phyloP scores from a whole-genome alignment of 163 green algal genomes.

The Chlorella variabilis region DNA sequence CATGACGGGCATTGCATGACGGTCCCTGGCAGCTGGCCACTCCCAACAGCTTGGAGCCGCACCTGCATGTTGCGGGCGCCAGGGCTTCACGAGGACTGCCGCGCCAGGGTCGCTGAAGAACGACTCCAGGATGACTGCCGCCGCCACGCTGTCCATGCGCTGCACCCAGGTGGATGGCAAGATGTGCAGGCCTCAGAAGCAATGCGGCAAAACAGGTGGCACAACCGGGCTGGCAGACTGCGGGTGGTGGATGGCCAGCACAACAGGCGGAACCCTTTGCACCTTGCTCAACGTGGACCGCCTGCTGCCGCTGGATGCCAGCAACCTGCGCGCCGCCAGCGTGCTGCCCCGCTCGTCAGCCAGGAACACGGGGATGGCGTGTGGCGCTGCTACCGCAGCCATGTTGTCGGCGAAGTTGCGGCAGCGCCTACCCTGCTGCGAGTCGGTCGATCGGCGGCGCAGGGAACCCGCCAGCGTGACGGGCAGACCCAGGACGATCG shows the following conservation, averaged over 20 bases:
- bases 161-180: background rate
- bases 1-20: too few species aligned
- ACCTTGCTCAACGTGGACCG: constrained; percentile 4
- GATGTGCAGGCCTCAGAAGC: too few species aligned
- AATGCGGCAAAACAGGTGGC: too few species aligned
- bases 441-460: constrained; percentile 30
- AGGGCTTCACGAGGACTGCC: constrained; percentile 26
- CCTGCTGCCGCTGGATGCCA: constrained; percentile 9
- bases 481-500: constrained; percentile 45
- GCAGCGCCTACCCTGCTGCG: constrained; percentile 49
- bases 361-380: constrained; percentile 30
- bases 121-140: constrained; percentile 40
- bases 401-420: constrained; percentile 45
- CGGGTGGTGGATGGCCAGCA: too few species aligned
- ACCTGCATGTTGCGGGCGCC: background rate
- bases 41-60: too few species aligned
- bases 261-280: too few species aligned
- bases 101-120: constrained; percentile 37
- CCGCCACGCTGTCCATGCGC: constrained; percentile 44
- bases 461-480: constrained; percentile 35
- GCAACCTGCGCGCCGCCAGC: background rate
- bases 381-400: background rate
- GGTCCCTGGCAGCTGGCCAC: too few species aligned
- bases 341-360: constrained; percentile 34
- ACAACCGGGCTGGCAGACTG: too few species aligned